Conservation (phyloP, 257 asterid genomes). For the Nicotiana undulata region DNA sequence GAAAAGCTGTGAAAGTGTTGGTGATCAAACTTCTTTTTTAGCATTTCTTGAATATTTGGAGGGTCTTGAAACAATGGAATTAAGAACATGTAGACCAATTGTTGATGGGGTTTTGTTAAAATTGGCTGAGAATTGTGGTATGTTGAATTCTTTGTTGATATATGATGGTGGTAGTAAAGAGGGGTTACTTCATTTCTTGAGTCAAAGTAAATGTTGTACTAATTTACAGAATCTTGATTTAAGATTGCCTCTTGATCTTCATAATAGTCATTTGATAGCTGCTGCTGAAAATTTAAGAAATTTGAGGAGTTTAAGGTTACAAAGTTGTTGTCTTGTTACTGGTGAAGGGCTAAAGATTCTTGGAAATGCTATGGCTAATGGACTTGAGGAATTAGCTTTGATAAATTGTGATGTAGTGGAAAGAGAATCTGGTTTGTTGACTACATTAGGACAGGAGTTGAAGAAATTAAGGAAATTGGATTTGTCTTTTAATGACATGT, state of each 20-base stretch:
- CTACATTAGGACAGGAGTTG: conserved; percentile 57
- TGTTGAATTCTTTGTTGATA: conserved; percentile 42
- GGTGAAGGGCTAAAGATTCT: conserved; percentile 60
- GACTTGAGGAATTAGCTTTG: conserved; percentile 55
- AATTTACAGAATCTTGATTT: conserved; percentile 46
- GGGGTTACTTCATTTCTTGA: conserved; percentile 55
- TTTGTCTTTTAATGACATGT: conserved; percentile 60
- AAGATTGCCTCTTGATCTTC: conserved; percentile 73
- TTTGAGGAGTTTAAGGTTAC: conserved; percentile 45
- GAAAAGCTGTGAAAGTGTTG: conserved; percentile 57
- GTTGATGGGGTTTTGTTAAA: conserved; percentile 42
- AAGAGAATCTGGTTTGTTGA: conserved; percentile 56
- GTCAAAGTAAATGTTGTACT: conserved; percentile 24
- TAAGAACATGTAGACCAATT: conserved; percentile 53
- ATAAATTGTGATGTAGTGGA: conserved; percentile 59
- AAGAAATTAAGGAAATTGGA: conserved; percentile 53
- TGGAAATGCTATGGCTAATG: conserved; percentile 24
- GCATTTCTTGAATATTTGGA: conserved; percentile 21
- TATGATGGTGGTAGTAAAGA: conserved; percentile 72
- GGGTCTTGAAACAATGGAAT: conserved; percentile 46
- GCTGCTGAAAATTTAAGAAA: conserved; percentile 45
- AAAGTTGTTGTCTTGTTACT: conserved; percentile 63
- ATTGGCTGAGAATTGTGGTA: conserved; percentile 32
- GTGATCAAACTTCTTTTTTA: conserved; percentile 45
- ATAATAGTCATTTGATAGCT: conserved; percentile 53